Evolutionary conservation across 495 filamentous ascomycete genomes (phyloP).

Genomic region (Sporormia fimetaria): DNA sequence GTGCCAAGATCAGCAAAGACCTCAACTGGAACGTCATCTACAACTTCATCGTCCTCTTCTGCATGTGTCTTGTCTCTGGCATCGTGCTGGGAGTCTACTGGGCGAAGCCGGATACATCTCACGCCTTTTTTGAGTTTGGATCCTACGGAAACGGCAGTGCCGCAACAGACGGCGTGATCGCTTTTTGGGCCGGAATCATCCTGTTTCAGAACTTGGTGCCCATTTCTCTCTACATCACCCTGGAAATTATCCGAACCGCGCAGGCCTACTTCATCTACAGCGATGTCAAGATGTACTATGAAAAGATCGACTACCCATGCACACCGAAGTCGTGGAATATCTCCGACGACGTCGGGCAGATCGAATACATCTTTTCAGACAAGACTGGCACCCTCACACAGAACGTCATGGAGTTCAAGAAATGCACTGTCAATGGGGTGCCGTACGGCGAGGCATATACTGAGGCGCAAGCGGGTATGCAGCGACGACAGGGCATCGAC

Average conservation of each 20-base stretch:
- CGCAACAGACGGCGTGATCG: slow-evolving; percentile 77
- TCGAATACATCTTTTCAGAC: slow-evolving; percentile 99
- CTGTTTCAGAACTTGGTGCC: slow-evolving; percentile 98
- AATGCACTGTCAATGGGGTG: slow-evolving; percentile 84
- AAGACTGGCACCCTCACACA: slow-evolving; percentile 98
- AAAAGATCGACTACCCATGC: slow-evolving; percentile 81
- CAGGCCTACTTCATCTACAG: slow-evolving; percentile 98
- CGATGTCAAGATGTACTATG: slow-evolving; percentile 93
- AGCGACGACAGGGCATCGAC: slow-evolving; percentile 76
- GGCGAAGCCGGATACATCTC: slow-evolving; percentile 58
- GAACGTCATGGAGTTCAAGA: slow-evolving; percentile 99
- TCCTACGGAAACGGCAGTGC: slow-evolving; percentile 63
- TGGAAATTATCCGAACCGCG: slow-evolving; percentile 86
- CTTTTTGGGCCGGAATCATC: slow-evolving; percentile 89
- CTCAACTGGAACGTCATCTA: slow-evolving; percentile 96
- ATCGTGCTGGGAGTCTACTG: slow-evolving; percentile 78
- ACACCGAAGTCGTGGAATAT: slow-evolving; percentile 99
- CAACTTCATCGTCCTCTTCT: slow-evolving; percentile 84
- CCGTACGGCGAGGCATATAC: slow-evolving; percentile 97
- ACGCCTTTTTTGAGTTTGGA: slow-evolving; percentile 76
- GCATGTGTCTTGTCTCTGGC: slow-evolving; percentile 80
- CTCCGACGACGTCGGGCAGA: slow-evolving; percentile 94
- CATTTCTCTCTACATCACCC: slow-evolving; percentile 93
- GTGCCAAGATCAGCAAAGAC: slow-evolving; percentile 78
- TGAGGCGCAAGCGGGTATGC: slow-evolving; percentile 91